Percentiles rank a stretch among this genome's conserved stretches.
Conservation (phyloP, 768 basidiomycete species). For the Amanita polypyramis region DNA sequence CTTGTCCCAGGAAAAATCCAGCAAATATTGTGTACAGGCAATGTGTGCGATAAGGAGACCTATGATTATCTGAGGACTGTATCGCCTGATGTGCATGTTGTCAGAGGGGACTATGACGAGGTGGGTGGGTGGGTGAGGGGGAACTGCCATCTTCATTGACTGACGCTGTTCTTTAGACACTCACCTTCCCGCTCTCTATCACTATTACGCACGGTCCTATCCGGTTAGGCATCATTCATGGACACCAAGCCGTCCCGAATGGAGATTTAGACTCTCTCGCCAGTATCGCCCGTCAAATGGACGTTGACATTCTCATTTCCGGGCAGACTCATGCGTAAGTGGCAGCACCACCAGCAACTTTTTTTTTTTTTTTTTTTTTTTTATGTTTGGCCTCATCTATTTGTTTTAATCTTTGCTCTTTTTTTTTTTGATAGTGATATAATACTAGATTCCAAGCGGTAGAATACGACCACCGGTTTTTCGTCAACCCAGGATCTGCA, state of each 20-base stretch:
- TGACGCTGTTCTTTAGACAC: constrained; percentile 28
- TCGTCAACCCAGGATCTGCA: constrained; percentile 91
- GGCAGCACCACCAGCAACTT: not conserved
- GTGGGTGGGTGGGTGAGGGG: constrained; percentile 35
- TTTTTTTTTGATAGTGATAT: not conserved
- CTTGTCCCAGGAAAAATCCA: constrained; percentile 95
- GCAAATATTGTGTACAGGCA: constrained; percentile 95
- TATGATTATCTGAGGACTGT: constrained; percentile 93
- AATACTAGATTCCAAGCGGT: constrained; percentile 78
- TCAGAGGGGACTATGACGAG: constrained; percentile 94
- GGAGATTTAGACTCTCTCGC: constrained; percentile 89
- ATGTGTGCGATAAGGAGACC: constrained; percentile 95
- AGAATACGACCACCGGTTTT: constrained; percentile 86
- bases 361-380: not conserved
- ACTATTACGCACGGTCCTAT: constrained; percentile 79
- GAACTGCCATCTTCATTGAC: too few relatives aligned
- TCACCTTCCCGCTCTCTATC: constrained; percentile 68
- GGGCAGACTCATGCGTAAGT: constrained; percentile 92
- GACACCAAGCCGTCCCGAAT: constrained; percentile 86
- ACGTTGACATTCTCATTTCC: constrained; percentile 89
- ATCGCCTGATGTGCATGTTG: constrained; percentile 87
- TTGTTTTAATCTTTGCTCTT: too few relatives aligned
- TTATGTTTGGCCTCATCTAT: too few relatives aligned
- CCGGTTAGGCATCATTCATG: constrained; percentile 87
- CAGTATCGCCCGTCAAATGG: constrained; percentile 88